Evolutionary conservation across 768 basidiomycete species (phyloP), one percentile per base, ranked within the genome.

Genomic region (Gymnopilus dilepis): DNA sequence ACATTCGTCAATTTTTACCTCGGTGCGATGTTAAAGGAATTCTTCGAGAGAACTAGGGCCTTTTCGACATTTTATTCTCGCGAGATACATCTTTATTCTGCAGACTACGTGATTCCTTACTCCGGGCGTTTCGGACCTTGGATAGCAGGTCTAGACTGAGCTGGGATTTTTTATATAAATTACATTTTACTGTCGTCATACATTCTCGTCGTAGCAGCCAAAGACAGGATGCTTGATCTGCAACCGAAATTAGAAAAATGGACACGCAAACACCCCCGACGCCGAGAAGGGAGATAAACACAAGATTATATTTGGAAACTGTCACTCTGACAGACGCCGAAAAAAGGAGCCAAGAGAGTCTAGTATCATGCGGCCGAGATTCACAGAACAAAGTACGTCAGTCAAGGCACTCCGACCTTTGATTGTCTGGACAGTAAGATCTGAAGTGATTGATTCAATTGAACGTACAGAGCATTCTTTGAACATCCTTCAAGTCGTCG

Each of bases 1-100:
- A 67, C 21, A 59, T 58, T 28, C 62, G 62, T 42, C 66, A 69
- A 40, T 60, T 60, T 28, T 42, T 69, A n/a, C 66, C 66, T 30
- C 65, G 64, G 22, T 69, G 68, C 40, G 58, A 56, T 43, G 38
- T 60, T 37, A 65, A 60, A 53, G 42, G 62, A 30, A 65, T 65
- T 34, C 58, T 65, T 50, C 55, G 51, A 19, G 59, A 60, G 34
- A n/a, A 26, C 21, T 54, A 28, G 15, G 24, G 2, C 38, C 0
- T 4, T 38, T 30, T 38, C 3, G 3, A 50, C 31, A 24, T 54
- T 50, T 50, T 50, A n/a, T 19, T 19, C 3, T 19, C n/a, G 34
- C 15, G 34, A 37, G 34, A 9, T 37, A 2, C 11, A 37, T 11
- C 2, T 4, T 9, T 3, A 37, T 37, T 37, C 15, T 37, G 34